Base-by-base conservation (phyloP, 2,329 filamentous ascomycete genomes). In the Arthroderma sp. region DNA sequence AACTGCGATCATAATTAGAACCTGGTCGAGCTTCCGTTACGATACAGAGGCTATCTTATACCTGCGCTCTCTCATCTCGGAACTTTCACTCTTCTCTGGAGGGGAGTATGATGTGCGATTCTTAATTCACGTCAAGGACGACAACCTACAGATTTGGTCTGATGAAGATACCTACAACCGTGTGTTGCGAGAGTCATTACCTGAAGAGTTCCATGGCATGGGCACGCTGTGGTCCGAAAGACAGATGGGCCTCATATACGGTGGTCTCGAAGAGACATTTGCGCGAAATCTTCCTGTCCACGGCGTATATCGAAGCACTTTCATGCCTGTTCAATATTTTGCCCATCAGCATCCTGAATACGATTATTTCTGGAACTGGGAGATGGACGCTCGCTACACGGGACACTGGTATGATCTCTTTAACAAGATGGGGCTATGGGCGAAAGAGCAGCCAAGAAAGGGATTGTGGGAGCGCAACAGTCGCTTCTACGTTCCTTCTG, bases 281-380 rank as follows among this genome's bases (percentile, higher is more conserved):
- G 78, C 79, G 62, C 78, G 79, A 58, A 81, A 86, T 54, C 78
- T 94, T 57, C 87, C 88, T 1, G 83, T 95, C 0, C 91, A 97
- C 69, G 91, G 91, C 17, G 89, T 94, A 7, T 97, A 97, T 73
- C 86, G 93, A 55, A 91, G 88, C 56, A 82, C 93, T 8, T 89
- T 90, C 65, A 95, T 97, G 88, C 89, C 91, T 0, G 84, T 97
- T 76, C 91, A 96, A 67, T 87, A 91, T 71, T 97, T 97, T 69
- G 88, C 91, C 4, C 84, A 91, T 66, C 81, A 83, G 65, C 90
- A 95, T 70, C 87, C 88, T 0, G 90, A 95, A 69, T 95, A 91
- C 67, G 88, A 94, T 52, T 88, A 84, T 73, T 89, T 90, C 71
- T 95, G 90, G 90, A 88, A 95, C 63, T 94, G 90, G 88, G 90